Conservation (phyloP, 2,329 filamentous ascomycete genomes). For the Grosmannia serpens region DNA sequence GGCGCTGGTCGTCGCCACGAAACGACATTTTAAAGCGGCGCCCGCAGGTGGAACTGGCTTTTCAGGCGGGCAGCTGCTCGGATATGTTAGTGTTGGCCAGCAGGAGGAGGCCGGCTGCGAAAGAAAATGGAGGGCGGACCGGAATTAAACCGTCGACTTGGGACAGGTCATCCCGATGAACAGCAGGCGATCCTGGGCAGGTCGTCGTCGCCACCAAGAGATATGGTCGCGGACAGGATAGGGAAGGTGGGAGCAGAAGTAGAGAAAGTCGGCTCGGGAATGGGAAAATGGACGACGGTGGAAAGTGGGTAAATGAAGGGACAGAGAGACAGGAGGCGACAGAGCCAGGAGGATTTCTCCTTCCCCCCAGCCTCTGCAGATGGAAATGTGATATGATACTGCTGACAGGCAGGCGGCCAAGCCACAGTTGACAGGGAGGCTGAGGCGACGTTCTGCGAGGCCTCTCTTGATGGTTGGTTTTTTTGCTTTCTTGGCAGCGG, state of each 20-base stretch:
- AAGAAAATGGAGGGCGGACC: not conserved
- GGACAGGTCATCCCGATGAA: not conserved
- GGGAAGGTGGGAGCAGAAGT: not conserved
- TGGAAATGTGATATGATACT: not conserved
- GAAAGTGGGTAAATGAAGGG: not conserved
- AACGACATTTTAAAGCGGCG: conserved; percentile 44
- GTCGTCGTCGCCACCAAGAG: not conserved
- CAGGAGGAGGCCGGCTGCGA: not conserved
- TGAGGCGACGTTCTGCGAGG: not conserved
- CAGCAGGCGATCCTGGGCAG: not conserved
- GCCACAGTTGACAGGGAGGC: not conserved
- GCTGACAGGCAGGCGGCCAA: not conserved
- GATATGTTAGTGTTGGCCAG: not conserved
- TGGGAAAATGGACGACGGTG: not conserved
- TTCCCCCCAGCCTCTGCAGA: not conserved
- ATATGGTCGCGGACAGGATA: not conserved
- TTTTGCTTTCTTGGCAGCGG: not conserved
- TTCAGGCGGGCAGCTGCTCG: not conserved
- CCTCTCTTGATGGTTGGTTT: not conserved
- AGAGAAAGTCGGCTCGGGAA: not conserved
- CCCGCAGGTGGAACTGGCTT: not conserved
- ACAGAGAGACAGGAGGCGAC: not conserved
- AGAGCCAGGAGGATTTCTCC: not conserved
- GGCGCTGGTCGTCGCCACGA: conserved; percentile 48
- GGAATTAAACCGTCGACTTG: not conserved